These are phyloP conservation scores for Fusarium sp. DNA, from an alignment of 2,329 filamentous ascomycete species.

Conservation along the genomic window DNA sequence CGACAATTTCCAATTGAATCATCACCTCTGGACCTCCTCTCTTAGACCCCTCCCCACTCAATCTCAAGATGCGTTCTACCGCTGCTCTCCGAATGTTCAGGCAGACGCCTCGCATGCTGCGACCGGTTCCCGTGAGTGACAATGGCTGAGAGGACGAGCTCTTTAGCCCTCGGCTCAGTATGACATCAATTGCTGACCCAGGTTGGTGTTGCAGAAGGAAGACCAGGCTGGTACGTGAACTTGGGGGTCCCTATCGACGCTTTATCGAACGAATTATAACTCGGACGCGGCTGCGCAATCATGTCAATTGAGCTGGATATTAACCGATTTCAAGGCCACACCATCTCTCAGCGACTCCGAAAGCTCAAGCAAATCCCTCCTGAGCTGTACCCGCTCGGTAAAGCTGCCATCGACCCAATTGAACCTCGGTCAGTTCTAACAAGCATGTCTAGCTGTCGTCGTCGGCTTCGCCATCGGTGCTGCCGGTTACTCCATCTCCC, in stretches of 20 bases:
- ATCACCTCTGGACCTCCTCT: conserved; percentile 42
- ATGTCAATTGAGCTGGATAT: conserved; percentile 32
- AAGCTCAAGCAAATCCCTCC: conserved; percentile 89
- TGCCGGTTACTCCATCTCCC: conserved; percentile 80
- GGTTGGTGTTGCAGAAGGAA: conserved; percentile 62
- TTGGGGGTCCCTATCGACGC: conserved; percentile 17
- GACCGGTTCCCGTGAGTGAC: conserved; percentile 73
- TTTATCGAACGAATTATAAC: conserved; percentile 24
- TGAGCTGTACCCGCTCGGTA: conserved; percentile 95
- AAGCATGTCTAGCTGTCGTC: conserved; percentile 72
- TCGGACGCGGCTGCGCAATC: conserved; percentile 14
- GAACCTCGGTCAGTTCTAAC: conserved; percentile 41
- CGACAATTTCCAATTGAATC: conserved; percentile 48
- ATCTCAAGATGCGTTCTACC: conserved; percentile 71
- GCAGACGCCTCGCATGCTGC: conserved; percentile 72
- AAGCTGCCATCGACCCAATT: conserved; percentile 36
- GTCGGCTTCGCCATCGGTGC: conserved; percentile 84
- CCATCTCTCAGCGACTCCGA: conserved; percentile 93
- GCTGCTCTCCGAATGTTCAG: conserved; percentile 72
- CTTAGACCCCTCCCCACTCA: conserved; percentile 45
- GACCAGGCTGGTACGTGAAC: conserved; percentile 70
- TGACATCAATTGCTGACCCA: conserved; percentile 41
- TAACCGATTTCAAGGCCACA: conserved; percentile 75
- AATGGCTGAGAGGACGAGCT: conserved; percentile 37
- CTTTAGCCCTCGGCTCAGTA: conserved; percentile 32